These are phyloP conservation scores for Sanguinoderma infundibulare DNA, from an alignment of 1,284 basidiomycete species.

Conservation along the genomic window DNA sequence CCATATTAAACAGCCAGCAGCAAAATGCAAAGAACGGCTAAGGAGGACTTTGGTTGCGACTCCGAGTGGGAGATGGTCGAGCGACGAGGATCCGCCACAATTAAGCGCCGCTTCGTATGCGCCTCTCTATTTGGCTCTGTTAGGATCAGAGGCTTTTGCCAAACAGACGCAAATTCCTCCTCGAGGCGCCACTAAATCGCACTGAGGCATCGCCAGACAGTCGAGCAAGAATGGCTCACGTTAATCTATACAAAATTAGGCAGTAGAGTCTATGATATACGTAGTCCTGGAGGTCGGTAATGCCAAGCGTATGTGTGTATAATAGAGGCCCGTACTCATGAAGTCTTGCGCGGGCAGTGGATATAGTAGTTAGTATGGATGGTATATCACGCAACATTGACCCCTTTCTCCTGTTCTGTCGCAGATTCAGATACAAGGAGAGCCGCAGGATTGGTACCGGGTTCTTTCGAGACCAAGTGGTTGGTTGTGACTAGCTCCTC, in stretches of 20 bases:
- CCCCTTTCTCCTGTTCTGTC: neutral
- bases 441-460: neutral
- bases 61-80: neutral
- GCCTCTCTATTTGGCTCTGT: conserved; percentile 4
- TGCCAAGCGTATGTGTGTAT: too few species aligned
- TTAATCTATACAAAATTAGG: too few species aligned
- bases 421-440: neutral
- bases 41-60: neutral
- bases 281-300: too few species aligned
- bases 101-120: neutral
- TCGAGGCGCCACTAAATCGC: too few species aligned
- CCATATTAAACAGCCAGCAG: conserved; percentile 41
- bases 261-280: too few species aligned
- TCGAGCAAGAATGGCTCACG: too few species aligned
- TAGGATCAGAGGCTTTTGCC: neutral
- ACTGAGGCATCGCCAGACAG: too few species aligned
- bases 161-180: neutral
- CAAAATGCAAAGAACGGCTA: neutral
- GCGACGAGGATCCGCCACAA: neutral
- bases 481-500: conserved; percentile 13
- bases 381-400: neutral
- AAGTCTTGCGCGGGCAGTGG: neutral
- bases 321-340: too few species aligned
- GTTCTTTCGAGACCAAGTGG: neutral
- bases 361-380: neutral